Conservation (phyloP, 345 rosid species). For the Dimocarpus longan region DNA sequence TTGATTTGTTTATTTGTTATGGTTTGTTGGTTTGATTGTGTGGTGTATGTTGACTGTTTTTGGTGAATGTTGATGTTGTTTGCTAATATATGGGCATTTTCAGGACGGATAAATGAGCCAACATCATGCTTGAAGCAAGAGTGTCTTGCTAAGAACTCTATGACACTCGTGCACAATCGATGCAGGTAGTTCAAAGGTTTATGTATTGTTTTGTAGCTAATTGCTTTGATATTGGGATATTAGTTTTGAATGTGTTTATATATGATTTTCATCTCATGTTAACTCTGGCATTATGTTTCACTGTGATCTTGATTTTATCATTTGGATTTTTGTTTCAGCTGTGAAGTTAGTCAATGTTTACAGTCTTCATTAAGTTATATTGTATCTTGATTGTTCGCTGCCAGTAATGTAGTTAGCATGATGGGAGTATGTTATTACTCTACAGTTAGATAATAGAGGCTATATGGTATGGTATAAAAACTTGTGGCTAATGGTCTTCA, state of each 20-base stretch:
- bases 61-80: not conserved
- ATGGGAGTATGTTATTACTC: not conserved
- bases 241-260: not conserved
- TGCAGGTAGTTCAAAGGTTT: slow-evolving; percentile 63
- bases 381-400: not conserved
- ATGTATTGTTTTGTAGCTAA: slow-evolving; percentile 6
- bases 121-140: slow-evolving; percentile 71
- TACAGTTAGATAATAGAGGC: not conserved
- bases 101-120: slow-evolving; percentile 88
- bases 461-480: not conserved
- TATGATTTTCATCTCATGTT: too few species aligned
- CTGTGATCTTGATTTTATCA: not conserved
- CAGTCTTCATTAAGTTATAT: not conserved
- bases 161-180: slow-evolving; percentile 86
- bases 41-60: not conserved
- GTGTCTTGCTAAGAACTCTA: slow-evolving; percentile 87
- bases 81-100: slow-evolving; percentile 16
- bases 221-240: slow-evolving; percentile 3
- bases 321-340: not conserved
- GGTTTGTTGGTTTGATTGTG: not conserved
- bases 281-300: not conserved
- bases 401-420: not conserved
- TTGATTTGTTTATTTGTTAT: slow-evolving; percentile 5
- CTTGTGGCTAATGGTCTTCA: not conserved
- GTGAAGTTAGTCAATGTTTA: not conserved